Evolutionary conservation across 2,329 filamentous ascomycete genomes (phyloP).

Genomic region (Epichloe gansuensis): DNA sequence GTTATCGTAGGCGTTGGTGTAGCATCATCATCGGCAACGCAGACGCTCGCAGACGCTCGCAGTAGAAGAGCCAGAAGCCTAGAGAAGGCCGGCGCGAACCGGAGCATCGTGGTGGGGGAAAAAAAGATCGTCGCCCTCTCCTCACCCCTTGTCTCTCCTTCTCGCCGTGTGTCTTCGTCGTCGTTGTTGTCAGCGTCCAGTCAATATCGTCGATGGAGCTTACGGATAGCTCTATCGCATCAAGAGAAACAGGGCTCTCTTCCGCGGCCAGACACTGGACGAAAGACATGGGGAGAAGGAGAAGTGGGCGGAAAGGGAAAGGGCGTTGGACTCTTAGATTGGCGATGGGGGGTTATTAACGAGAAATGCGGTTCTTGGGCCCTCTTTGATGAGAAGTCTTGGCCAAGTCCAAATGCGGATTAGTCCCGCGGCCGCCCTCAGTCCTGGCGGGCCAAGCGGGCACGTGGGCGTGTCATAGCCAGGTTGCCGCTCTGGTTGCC

Average conservation of each 20-base stretch:
- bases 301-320: background rate
- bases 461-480: background rate
- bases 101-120: background rate
- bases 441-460: background rate
- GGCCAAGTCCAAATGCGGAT: slow-evolving; percentile 1
- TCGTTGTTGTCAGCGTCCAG: background rate
- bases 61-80: slow-evolving; percentile 8
- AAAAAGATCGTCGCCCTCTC: background rate
- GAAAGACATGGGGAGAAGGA: background rate
- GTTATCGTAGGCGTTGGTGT: slow-evolving; percentile 17
- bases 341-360: background rate
- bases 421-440: slow-evolving; percentile 3
- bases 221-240: background rate
- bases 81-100: background rate
- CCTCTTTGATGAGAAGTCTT: slow-evolving; percentile 2
- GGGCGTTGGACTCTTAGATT: background rate
- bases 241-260: background rate
- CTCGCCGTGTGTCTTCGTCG: background rate
- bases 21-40: slow-evolving; percentile 7
- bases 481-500: background rate
- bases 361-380: slow-evolving; percentile 1
- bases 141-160: background rate
- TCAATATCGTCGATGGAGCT: background rate
- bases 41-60: slow-evolving; percentile 6
- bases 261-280: background rate